Evolutionary conservation across 2,329 filamentous ascomycete genomes (phyloP).

Genomic region (Penicillium sp.): DNA sequence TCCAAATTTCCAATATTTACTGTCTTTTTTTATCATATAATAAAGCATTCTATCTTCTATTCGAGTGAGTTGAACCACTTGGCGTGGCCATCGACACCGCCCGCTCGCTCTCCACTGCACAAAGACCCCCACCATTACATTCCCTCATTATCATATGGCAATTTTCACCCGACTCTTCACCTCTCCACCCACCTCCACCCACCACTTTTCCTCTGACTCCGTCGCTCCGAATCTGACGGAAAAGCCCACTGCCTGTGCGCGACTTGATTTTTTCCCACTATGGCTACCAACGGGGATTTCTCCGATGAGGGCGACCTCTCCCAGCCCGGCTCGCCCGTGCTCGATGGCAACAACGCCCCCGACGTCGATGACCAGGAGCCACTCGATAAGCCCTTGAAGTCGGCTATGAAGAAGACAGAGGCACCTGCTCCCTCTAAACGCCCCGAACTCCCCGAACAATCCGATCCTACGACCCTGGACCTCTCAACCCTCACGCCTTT

Average conservation of each 20-base stretch:
- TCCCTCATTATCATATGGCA: slow-evolving; percentile 35
- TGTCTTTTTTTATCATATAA: no score
- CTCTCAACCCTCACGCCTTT: slow-evolving; percentile 73
- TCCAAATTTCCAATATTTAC: no score
- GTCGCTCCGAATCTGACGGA: slow-evolving; percentile 3
- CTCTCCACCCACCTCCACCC: slow-evolving; percentile 16
- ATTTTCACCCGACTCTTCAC: slow-evolving; percentile 32
- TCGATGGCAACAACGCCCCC: slow-evolving; percentile 50
- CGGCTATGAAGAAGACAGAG: slow-evolving; percentile 71
- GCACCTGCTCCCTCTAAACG: slow-evolving; percentile 53
- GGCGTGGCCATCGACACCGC: slow-evolving; percentile 24
- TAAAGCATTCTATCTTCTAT: no score
- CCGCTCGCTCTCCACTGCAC: slow-evolving; percentile 36
- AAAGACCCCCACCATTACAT: slow-evolving; percentile 33
- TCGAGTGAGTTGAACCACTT: not conserved
- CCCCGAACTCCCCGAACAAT: slow-evolving; percentile 76
- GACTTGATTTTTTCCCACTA: slow-evolving; percentile 35
- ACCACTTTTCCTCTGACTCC: slow-evolving; percentile 4
- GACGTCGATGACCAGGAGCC: slow-evolving; percentile 73
- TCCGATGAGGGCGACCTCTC: slow-evolving; percentile 43
- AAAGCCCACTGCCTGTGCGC: slow-evolving; percentile 4
- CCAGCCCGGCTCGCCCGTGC: slow-evolving; percentile 50
- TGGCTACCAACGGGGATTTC: slow-evolving; percentile 53
- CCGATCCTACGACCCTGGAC: slow-evolving; percentile 83
- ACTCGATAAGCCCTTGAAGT: slow-evolving; percentile 65